phyloP scores from a whole-genome alignment of 345 rosid species.

The Lepidium africanum region DNA sequence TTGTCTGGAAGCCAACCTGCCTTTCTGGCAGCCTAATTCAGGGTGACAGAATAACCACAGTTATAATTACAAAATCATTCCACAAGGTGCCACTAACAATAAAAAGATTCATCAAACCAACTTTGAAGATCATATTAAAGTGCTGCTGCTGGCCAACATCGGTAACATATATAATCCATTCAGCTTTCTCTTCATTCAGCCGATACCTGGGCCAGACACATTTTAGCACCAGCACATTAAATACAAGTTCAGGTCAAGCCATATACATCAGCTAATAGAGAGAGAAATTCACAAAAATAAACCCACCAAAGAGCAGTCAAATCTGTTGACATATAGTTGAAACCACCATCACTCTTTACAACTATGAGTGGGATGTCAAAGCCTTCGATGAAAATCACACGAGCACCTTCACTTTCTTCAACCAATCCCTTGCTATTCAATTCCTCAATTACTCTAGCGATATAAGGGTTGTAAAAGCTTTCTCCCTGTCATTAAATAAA shows the following conservation, averaged over 20 bases:
- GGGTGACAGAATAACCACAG: not conserved
- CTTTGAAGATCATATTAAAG: constrained; percentile 87
- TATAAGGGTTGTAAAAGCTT: constrained; percentile 87
- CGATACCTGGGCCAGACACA: constrained; percentile 57
- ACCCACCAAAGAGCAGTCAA: constrained; percentile 87
- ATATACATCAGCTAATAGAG: not conserved
- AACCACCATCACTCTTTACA: constrained; percentile 96
- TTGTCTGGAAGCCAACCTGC: constrained; percentile 84
- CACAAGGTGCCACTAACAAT: not conserved
- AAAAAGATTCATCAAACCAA: constrained; percentile 32
- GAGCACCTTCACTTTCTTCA: constrained; percentile 89
- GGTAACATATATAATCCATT: constrained; percentile 91
- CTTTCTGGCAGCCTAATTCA: constrained; percentile 70
- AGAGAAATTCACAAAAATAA: not conserved
- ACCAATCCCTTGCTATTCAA: constrained; percentile 57
- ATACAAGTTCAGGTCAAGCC: not conserved
- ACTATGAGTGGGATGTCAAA: constrained; percentile 79
- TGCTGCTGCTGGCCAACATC: constrained; percentile 98
- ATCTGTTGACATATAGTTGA: constrained; percentile 93
- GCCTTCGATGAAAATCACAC: constrained; percentile 77
- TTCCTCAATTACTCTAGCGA: constrained; percentile 51
- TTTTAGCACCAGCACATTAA: not conserved
- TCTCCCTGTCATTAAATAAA: constrained; percentile 60
- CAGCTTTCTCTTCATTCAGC: constrained; percentile 86
- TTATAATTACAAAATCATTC: constrained; percentile 2